Evolutionary conservation across 495 filamentous ascomycete species (phyloP), one percentile per base, ranked within the genome.

Genomic region (Lasiosphaeria miniovina): DNA sequence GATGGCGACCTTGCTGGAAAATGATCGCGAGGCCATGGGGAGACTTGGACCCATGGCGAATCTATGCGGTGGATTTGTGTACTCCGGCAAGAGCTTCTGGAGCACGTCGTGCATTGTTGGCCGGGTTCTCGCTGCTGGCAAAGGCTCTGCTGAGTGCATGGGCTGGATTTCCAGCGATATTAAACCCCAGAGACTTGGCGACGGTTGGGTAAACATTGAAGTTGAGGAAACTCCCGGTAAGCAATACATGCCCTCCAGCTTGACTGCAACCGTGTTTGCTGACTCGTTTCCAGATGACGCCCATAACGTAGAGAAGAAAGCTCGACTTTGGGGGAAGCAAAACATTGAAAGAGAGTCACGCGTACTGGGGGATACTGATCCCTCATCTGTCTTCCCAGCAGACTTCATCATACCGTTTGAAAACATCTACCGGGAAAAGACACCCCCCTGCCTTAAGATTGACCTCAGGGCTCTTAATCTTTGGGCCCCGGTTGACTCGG

Each of bases 61-160:
- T 68, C 73, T 96, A 7, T 88, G 87, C 64, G 88, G 88, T n/a
- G 91, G 90, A 4, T 91, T 96, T 64, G 71, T 87, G 7, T 91
- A 90, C 65, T 68, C 65, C 8, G 82, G 78, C 15, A 84, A 82
- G 61, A 92, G 84, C 56, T 94, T 88, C 78, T 96, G 91, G 91
- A 93, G 89, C 71, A 91, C 88, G 36, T 74, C 80, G 48, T 91
- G 88, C 65, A 79, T 94, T 46, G 83, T 92, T 32, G 89, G 89
- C 7, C 84, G 89, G 36, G 88, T 96, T 0, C 65, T 96, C 31
- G 86, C 87, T 57, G 83, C 85, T 38, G 71, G 83, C 9, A 76
- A 82, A 33, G 86, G 83, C 8, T 82, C 86, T 15, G 80, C 78
- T n/a, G 88, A 89, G 60, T 91, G 87, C 61, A 88, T 90, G 84